These are phyloP conservation scores for Volvox carteri DNA, from an alignment of 163 green algal species.

Conservation along the genomic window DNA sequence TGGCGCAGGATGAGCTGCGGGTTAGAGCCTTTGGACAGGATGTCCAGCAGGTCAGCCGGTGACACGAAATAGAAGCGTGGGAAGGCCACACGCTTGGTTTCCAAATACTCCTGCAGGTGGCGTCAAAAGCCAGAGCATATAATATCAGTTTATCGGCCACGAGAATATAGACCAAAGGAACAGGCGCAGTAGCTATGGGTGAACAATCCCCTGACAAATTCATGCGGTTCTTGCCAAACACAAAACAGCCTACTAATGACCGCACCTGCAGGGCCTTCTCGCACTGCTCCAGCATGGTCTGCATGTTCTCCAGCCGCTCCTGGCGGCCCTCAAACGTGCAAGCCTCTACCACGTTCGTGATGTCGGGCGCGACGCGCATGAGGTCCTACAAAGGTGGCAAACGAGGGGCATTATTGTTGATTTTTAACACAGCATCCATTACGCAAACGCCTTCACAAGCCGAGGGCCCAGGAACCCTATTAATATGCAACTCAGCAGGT, in stretches of 20 bases:
- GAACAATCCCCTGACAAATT: too few species aligned
- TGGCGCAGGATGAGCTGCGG: slow-evolving; percentile 91
- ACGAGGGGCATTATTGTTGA: too few species aligned
- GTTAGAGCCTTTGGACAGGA: slow-evolving; percentile 93
- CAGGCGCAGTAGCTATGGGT: too few species aligned
- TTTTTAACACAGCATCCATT: too few species aligned
- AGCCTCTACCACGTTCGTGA: slow-evolving; percentile 89
- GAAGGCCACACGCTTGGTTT: slow-evolving; percentile 95
- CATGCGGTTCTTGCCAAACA: too few species aligned
- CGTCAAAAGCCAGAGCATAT: background rate
- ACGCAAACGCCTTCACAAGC: too few species aligned
- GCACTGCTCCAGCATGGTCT: slow-evolving; percentile 90
- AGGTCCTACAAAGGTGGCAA: slow-evolving; percentile 84
- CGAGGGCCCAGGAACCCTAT: too few species aligned
- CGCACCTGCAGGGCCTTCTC: slow-evolving; percentile 92
- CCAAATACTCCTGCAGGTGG: slow-evolving; percentile 88
- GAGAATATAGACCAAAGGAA: too few species aligned
- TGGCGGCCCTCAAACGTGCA: slow-evolving; percentile 91
- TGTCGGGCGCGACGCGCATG: slow-evolving; percentile 85
- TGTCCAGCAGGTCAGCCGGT: slow-evolving; percentile 93
- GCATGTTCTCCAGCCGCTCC: slow-evolving; percentile 90
- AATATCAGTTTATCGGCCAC: too few species aligned
- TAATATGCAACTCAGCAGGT: too few species aligned
- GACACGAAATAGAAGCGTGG: slow-evolving; percentile 97
- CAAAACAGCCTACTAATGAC: too few species aligned